A percentile compares a stretch with the other conserved stretches of the same genome.
Evolutionary conservation across 169 alveolate genomes (phyloP).

Genomic region (Toxoplasma gondii): DNA sequence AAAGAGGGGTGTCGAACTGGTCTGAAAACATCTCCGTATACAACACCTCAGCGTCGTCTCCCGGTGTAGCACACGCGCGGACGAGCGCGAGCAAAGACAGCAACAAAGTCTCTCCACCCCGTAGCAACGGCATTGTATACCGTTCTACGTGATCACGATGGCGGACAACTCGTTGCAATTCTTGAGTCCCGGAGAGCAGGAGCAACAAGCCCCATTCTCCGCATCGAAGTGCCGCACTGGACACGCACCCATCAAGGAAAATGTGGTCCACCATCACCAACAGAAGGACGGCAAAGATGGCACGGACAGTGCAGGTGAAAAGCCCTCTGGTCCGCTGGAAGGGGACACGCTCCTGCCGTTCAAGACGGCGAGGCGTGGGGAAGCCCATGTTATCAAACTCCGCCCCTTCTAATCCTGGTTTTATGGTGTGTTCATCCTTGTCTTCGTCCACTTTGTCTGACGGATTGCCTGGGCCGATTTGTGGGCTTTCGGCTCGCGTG

Average conservation of each 20-base stretch:
- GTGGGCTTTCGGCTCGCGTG: too few species aligned
- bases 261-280: not conserved
- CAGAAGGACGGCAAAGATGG: not conserved
- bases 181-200: not conserved
- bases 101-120: not conserved
- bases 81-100: not conserved
- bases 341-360: too few species aligned
- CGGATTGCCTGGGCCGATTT: too few species aligned
- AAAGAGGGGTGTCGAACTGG: not conserved
- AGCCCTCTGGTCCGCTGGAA: too few species aligned
- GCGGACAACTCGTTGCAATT: not conserved
- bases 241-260: not conserved
- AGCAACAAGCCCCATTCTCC: not conserved
- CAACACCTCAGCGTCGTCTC: not conserved
- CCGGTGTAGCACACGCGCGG: not conserved
- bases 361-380: too few species aligned
- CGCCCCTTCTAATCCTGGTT: too few species aligned
- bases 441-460: too few species aligned
- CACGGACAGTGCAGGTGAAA: too few species aligned
- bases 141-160: not conserved
- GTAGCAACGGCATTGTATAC: not conserved
- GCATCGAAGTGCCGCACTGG: not conserved
- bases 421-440: too few species aligned
- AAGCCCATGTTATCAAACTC: too few species aligned
- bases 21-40: slow-evolving; percentile 7